Evolutionary conservation across 345 rosid species (phyloP), one percentile per base, ranked within the genome.

Genomic region (Rhodamnia rubescens): DNA sequence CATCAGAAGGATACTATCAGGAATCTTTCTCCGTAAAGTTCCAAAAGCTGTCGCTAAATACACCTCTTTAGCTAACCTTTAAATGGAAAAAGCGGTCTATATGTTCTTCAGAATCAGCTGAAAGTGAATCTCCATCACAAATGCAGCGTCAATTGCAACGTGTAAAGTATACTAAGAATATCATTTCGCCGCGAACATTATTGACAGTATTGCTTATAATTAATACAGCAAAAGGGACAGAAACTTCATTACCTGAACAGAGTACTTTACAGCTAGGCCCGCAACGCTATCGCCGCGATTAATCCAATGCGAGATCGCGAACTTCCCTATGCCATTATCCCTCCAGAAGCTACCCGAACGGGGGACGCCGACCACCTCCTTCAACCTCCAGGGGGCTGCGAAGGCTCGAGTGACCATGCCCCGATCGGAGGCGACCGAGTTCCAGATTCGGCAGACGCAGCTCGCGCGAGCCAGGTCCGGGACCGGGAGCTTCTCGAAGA

Each of bases 241-340:
- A 64, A 64, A 16, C 75, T 64, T 22, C 7, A 32, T 55, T 85
- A 96, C 99, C 95, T 97, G 99, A 85, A 92, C 97, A 3, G 99
- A 94, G 86, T 95, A 96, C 89, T 94, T 96, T 8, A 94, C 98
- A 36, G 98, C 97, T 56, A 95, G 98, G 84, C 95, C 88, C 4
- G 96, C 92, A 7, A 96, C 94, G 61, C 90, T 89, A 52, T 95
- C 97, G 52, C 95, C 95, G 74, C 93, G 92, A 47, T 56, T 86
- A 84, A 96, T 89, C 90, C 91, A 89, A 82, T 96, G 98, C 51
- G 98, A 95, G 84, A 96, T 88, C 8, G 98, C 95, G 80, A 96
- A 94, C 86, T 95, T 95, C 55, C 91, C 88, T 56, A 96, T 89
- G 52, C 94, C 93, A 44, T 89, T 93, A 47, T 96, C 95, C 85